Percentiles rank a stretch among this genome's conserved stretches.
Conservation (phyloP, 2,329 filamentous ascomycete genomes). For the Fusarium luffae region DNA sequence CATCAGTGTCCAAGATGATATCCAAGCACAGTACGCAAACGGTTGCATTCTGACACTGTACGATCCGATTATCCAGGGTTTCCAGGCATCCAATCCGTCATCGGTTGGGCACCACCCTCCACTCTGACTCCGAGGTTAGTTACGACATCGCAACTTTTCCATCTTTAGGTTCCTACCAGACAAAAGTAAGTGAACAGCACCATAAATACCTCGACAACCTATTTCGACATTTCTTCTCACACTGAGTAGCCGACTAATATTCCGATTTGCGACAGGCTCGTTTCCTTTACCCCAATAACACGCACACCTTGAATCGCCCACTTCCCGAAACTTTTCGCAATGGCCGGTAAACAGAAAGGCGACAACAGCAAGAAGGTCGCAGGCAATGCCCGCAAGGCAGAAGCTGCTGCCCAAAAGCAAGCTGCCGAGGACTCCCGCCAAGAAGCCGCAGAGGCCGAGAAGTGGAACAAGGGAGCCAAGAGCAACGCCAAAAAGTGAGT, state of each 20-base stretch:
- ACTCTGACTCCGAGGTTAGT: constrained; percentile 18
- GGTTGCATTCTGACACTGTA: constrained; percentile 4
- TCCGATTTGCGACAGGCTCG: constrained; percentile 17
- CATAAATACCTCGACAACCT: background rate
- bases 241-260: constrained; percentile 8
- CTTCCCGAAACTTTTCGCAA: constrained; percentile 50
- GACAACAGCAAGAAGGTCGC: constrained; percentile 90
- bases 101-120: constrained; percentile 26
- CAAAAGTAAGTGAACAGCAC: constrained; percentile 6
- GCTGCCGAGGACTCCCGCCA: constrained; percentile 75
- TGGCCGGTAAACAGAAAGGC: constrained; percentile 76
- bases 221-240: constrained; percentile 10
- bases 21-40: background rate
- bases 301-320: constrained; percentile 11
- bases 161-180: background rate
- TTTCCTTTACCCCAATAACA: constrained; percentile 16
- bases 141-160: constrained; percentile 25
- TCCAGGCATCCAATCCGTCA: constrained; percentile 31
- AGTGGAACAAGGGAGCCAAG: constrained; percentile 91
- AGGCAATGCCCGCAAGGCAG: constrained; percentile 92
- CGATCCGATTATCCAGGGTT: constrained; percentile 2
- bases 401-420: constrained; percentile 83
- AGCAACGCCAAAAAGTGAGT: constrained; percentile 86
- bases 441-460: constrained; percentile 73
- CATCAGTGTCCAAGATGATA: background rate